These are phyloP conservation scores for Erysimum pusillum DNA, from an alignment of 441 rosid genomes.

Conservation along the genomic window DNA sequence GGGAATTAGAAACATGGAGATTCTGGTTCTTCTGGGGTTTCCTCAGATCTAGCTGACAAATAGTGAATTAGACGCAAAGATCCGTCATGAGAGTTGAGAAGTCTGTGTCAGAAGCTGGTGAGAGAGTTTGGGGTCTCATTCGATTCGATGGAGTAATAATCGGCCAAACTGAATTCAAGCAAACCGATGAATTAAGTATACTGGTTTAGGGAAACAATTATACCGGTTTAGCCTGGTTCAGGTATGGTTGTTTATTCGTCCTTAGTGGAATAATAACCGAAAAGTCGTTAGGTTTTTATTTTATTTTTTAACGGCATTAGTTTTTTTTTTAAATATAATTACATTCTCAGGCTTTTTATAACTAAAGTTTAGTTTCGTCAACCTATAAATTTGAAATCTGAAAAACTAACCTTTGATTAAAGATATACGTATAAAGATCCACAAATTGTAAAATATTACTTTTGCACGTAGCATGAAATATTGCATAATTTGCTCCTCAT, in stretches of 20 bases:
- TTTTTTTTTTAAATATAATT: too few relatives aligned
- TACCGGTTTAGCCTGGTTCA: slow-evolving; percentile 24
- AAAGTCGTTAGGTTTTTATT: neutral
- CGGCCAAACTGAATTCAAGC: neutral
- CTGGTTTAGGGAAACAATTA: slow-evolving; percentile 8
- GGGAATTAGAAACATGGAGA: slow-evolving; percentile 21
- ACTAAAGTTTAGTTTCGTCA: too few relatives aligned
- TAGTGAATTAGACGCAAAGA: slow-evolving; percentile 26
- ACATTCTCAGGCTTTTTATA: neutral
- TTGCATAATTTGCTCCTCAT: too few relatives aligned
- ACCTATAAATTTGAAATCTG: too few relatives aligned
- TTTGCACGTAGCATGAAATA: too few relatives aligned
- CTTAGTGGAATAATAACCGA: neutral
- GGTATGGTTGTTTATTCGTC: neutral
- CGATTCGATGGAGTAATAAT: slow-evolving; percentile 17
- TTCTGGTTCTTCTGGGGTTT: neutral
- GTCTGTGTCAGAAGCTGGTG: slow-evolving; percentile 45
- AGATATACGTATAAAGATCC: too few relatives aligned
- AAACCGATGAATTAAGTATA: slow-evolving; percentile 1
- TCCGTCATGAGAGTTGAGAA: slow-evolving; percentile 17
- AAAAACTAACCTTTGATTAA: too few relatives aligned
- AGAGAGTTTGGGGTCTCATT: slow-evolving; percentile 22
- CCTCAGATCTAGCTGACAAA: slow-evolving; percentile 27
- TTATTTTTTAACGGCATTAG: too few relatives aligned
- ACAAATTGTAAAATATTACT: too few relatives aligned